phyloP scores from a whole-genome alignment of 805 yeast species.

The Brettanomyces naardenensis region DNA sequence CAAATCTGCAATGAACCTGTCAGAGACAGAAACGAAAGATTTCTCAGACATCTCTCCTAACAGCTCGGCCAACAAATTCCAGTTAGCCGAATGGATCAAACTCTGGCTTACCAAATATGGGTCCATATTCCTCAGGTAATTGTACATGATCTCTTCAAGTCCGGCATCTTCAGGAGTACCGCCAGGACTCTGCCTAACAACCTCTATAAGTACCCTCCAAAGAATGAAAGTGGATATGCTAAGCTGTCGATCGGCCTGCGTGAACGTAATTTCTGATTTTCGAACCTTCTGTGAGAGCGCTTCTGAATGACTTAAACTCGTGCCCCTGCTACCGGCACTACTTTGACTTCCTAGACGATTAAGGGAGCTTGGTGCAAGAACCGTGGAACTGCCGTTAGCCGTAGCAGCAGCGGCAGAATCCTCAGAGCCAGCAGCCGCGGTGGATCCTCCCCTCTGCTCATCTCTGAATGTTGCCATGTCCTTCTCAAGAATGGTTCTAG shows the following conservation, averaged over 20 bases:
- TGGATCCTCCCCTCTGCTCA: background rate
- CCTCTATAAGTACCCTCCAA: conserved; percentile 88
- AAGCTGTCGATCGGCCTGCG: conserved; percentile 81
- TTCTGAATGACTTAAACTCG: background rate
- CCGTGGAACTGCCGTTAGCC: background rate
- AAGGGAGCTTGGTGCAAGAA: too few species aligned
- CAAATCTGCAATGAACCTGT: conserved; percentile 84
- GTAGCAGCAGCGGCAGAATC: background rate
- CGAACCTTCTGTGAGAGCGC: conserved; percentile 22
- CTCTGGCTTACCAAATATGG: conserved; percentile 61
- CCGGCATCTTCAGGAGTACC: conserved; percentile 72
- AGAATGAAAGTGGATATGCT: conserved; percentile 80
- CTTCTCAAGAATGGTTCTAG: conserved; percentile 44
- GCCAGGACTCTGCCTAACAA: conserved; percentile 80
- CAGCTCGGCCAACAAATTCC: conserved; percentile 85
- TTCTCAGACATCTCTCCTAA: conserved; percentile 86
- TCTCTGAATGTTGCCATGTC: conserved; percentile 21
- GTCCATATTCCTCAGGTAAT: conserved; percentile 82
- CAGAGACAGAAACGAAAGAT: conserved; percentile 82
- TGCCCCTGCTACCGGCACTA: background rate
- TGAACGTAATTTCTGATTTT: conserved; percentile 55
- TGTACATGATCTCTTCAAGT: conserved; percentile 87
- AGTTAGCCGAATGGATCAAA: conserved; percentile 78
- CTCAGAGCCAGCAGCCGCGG: background rate
- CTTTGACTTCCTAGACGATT: background rate